These are phyloP conservation scores for Sclerotinia minor DNA, from an alignment of 2,329 filamentous ascomycete species.

Conservation along the genomic window DNA sequence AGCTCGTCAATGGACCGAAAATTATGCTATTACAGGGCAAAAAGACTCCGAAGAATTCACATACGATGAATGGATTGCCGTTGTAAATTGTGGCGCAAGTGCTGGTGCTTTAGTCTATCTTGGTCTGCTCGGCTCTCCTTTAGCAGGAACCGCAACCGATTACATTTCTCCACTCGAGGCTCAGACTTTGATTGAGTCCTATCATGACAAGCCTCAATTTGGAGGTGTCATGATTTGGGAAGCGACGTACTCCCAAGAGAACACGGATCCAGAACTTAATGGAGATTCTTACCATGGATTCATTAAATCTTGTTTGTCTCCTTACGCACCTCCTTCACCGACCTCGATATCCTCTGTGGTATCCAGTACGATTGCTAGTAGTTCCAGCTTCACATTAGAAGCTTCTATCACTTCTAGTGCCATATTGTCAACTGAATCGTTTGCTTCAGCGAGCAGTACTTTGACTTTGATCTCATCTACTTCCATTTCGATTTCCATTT, in stretches of 20 bases:
- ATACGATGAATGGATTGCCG: conserved; percentile 34
- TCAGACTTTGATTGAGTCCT: conserved; percentile 33
- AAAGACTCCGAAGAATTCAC: conserved; percentile 30
- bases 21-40: conserved; percentile 5
- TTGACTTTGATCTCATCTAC: background rate
- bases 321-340: conserved; percentile 9
- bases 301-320: conserved; percentile 32
- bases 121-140: conserved; percentile 35
- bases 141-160: conserved; percentile 27
- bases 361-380: conserved; percentile 12
- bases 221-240: conserved; percentile 43
- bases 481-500: background rate
- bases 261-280: conserved; percentile 25
- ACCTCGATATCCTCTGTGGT: conserved; percentile 23
- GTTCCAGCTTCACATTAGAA: conserved; percentile 20
- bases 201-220: conserved; percentile 33
- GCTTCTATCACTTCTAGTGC: conserved; percentile 4
- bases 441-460: background rate
- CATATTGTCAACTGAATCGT: conserved; percentile 3
- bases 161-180: conserved; percentile 35
- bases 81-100: conserved; percentile 32
- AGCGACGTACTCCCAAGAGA: conserved; percentile 34
- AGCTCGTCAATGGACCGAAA: conserved; percentile 33
- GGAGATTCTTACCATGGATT: conserved; percentile 28
- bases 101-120: conserved; percentile 38